These are phyloP conservation scores for Dictyophora rubrovolvata DNA, from an alignment of 768 basidiomycete genomes.

Conservation along the genomic window DNA sequence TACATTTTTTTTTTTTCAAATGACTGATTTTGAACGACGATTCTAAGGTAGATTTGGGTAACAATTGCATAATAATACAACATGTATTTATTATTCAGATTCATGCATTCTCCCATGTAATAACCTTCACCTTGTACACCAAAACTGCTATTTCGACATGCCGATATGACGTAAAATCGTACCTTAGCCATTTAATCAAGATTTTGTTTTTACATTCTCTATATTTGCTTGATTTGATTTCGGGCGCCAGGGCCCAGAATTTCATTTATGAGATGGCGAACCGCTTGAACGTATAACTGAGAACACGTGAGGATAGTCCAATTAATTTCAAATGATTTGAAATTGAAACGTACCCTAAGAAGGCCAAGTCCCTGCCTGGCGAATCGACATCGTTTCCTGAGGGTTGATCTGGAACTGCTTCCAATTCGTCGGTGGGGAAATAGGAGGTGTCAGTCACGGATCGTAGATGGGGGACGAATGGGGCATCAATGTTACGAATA, in stretches of 20 bases:
- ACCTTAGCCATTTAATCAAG: too few species aligned
- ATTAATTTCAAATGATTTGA: background rate
- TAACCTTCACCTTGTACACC: too few species aligned
- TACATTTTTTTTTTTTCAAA: too few species aligned
- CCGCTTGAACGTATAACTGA: constrained; percentile 71
- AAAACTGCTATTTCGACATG: too few species aligned
- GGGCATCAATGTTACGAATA: constrained; percentile 84
- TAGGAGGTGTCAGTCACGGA: constrained; percentile 97
- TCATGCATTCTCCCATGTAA: too few species aligned
- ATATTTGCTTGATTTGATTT: background rate
- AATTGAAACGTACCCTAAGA: constrained; percentile 36
- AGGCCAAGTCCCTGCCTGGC: constrained; percentile 47
- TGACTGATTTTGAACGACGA: too few species aligned
- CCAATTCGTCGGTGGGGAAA: constrained; percentile 91
- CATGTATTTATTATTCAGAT: too few species aligned
- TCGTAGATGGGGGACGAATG: constrained; percentile 90
- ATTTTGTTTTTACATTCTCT: background rate
- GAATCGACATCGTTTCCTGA: constrained; percentile 28
- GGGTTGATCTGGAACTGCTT: constrained; percentile 53
- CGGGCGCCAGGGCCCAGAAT: background rate
- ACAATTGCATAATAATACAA: too few species aligned
- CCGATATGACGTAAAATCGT: too few species aligned
- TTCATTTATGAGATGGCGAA: constrained; percentile 46
- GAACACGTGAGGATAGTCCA: background rate
- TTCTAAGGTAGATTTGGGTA: too few species aligned